A percentile compares a stretch with the other conserved stretches of the same genome.
These are phyloP conservation scores for Panellus pusillus DNA, from an alignment of 768 basidiomycete species.

Conservation along the genomic window DNA sequence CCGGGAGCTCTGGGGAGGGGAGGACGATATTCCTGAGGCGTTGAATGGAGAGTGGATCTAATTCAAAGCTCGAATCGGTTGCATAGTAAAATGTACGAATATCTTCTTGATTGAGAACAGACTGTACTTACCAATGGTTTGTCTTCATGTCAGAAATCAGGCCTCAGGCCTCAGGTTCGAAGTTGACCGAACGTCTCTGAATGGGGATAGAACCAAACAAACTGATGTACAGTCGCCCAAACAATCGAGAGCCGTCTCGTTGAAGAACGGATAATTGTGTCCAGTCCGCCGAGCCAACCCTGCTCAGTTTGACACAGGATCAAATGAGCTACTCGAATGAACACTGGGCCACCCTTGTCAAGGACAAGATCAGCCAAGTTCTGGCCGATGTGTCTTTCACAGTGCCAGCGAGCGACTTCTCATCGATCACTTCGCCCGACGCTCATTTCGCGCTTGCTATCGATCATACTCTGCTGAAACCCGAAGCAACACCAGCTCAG, in stretches of 20 bases:
- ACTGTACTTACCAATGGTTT: too few relatives aligned
- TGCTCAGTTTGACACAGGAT: too few relatives aligned
- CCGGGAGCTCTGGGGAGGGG: constrained; percentile 33
- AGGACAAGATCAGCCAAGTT: constrained; percentile 30
- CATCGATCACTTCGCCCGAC: constrained; percentile 19
- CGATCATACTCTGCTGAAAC: constrained; percentile 53
- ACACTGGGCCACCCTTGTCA: constrained; percentile 34
- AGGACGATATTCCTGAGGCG: constrained; percentile 42
- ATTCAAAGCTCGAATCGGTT: neutral
- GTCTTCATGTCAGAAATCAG: too few relatives aligned
- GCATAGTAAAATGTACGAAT: too few relatives aligned
- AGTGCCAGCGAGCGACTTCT: constrained; percentile 26
- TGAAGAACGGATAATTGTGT: too few relatives aligned
- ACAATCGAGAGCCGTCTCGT: too few relatives aligned
- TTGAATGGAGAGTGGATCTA: constrained; percentile 55
- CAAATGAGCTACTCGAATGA: constrained; percentile 29
- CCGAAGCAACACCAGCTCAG: constrained; percentile 45
- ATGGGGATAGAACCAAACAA: too few relatives aligned
- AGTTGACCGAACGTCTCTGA: too few relatives aligned
- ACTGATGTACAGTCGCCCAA: too few relatives aligned
- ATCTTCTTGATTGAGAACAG: too few relatives aligned
- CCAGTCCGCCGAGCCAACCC: too few relatives aligned
- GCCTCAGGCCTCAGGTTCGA: too few relatives aligned
- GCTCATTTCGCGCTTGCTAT: constrained; percentile 40
- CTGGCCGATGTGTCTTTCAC: constrained; percentile 12